Evolutionary conservation across 768 basidiomycete species (phyloP).

Genomic region (Amyloporia xantha): DNA sequence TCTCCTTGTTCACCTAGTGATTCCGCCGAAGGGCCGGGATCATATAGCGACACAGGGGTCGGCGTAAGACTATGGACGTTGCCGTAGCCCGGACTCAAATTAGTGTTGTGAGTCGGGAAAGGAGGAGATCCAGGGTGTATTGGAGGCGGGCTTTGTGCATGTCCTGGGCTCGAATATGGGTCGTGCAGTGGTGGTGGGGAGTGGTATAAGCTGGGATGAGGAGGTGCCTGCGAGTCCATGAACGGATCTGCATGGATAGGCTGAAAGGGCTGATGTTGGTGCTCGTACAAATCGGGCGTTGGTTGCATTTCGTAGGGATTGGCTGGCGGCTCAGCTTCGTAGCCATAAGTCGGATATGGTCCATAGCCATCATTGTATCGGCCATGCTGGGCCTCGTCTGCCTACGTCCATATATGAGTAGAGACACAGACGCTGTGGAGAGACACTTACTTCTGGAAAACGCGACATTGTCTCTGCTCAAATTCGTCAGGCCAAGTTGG

Average conservation of each 20-base stretch:
- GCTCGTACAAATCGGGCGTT: constrained; percentile 22
- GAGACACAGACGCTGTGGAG: constrained; percentile 7
- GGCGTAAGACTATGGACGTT: constrained; percentile 8
- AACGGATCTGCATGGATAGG: constrained; percentile 21
- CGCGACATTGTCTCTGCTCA: constrained; percentile 29
- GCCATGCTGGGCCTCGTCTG: constrained; percentile 56
- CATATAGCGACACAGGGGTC: constrained; percentile 4
- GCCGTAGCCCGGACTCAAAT: constrained; percentile 14
- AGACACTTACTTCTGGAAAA: constrained; percentile 33
- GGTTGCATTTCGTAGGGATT: constrained; percentile 23
- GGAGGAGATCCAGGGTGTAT: constrained; percentile 16
- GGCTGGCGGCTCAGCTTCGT: constrained; percentile 20
- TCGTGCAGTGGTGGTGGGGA: constrained; percentile 8
- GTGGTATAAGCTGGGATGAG: constrained; percentile 10
- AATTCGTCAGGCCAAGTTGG: too few relatives aligned
- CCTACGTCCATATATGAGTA: constrained; percentile 28
- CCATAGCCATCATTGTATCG: constrained; percentile 66
- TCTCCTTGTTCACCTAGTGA: constrained; percentile 25
- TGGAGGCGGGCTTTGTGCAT: constrained; percentile 6
- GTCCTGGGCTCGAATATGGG: constrained; percentile 4
- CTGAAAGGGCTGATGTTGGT: constrained; percentile 27
- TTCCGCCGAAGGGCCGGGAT: neutral
- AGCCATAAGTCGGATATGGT: constrained; percentile 35
- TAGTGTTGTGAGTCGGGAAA: constrained; percentile 8
- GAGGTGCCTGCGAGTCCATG: constrained; percentile 27